These are phyloP conservation scores for Cyanidiococcus yangmingshanensis DNA, from an alignment of 23 red algal genomes.

Conservation along the genomic window DNA sequence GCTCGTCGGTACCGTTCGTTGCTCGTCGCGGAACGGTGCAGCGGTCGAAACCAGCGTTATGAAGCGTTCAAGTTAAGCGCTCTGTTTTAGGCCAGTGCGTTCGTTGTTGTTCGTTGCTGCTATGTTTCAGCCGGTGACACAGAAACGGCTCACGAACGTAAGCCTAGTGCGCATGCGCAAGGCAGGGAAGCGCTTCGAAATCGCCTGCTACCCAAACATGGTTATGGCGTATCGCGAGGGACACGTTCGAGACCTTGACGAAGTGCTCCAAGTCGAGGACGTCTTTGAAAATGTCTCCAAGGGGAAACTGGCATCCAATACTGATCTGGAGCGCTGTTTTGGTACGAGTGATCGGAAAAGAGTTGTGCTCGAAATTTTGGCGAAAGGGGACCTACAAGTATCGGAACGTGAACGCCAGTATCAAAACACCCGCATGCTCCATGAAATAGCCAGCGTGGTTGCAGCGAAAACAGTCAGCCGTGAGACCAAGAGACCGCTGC, in stretches of 20 bases:
- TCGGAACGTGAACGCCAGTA: slow-evolving; percentile 87
- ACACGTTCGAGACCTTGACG: slow-evolving; percentile 78
- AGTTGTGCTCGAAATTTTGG: slow-evolving; percentile 59
- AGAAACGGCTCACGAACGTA: slow-evolving; percentile 93
- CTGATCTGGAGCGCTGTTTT: slow-evolving; percentile 66
- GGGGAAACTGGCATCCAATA: slow-evolving; percentile 62
- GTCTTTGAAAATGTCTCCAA: slow-evolving; percentile 98
- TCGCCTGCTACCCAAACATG: slow-evolving; percentile 96
- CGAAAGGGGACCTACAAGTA: slow-evolving; percentile 83
- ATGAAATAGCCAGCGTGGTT: slow-evolving; percentile 78
- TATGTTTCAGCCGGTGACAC: slow-evolving; percentile 60
- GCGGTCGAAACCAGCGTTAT: too few species aligned
- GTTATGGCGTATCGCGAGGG: slow-evolving; percentile 82
- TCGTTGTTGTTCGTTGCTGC: too few species aligned
- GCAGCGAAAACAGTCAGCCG: slow-evolving; percentile 75
- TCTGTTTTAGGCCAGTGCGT: too few species aligned
- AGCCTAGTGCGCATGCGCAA: slow-evolving; percentile 62
- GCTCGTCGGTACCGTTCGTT: too few species aligned
- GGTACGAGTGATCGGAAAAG: slow-evolving; percentile 51
- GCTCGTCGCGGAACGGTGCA: too few species aligned
- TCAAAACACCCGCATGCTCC: slow-evolving; percentile 40
- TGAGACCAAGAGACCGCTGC: slow-evolving; percentile 61
- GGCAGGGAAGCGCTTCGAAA: slow-evolving; percentile 89
- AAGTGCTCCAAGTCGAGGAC: slow-evolving; percentile 81
- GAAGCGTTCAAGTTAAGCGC: too few species aligned